A percentile compares a stretch with the other conserved stretches of the same genome.
Conservation (phyloP, 768 basidiomycete species). For the Suillus hirtellus region DNA sequence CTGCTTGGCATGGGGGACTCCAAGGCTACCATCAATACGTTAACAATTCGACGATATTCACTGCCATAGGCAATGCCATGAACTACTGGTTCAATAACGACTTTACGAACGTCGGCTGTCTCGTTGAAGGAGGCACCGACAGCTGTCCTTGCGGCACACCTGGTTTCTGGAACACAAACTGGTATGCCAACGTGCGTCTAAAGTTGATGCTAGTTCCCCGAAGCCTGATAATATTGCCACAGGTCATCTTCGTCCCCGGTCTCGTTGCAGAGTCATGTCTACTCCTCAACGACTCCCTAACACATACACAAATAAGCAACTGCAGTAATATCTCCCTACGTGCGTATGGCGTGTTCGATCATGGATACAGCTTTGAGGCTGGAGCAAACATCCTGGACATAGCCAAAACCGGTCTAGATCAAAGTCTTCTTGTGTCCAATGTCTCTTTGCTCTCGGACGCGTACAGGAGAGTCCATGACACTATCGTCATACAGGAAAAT, state of each 20-base stretch:
- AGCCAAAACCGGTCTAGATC: slow-evolving; percentile 60
- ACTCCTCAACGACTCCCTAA: slow-evolving; percentile 49
- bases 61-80: slow-evolving; percentile 52
- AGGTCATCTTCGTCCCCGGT: slow-evolving; percentile 63
- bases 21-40: slow-evolving; percentile 42
- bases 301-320: slow-evolving; percentile 39
- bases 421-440: slow-evolving; percentile 41
- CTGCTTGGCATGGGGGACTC: slow-evolving; percentile 57
- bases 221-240: not conserved
- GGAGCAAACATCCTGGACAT: slow-evolving; percentile 71
- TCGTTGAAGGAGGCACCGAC: slow-evolving; percentile 52
- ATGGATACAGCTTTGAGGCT: slow-evolving; percentile 48
- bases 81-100: slow-evolving; percentile 65
- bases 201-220: not conserved
- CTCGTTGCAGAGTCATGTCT: slow-evolving; percentile 59
- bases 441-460: slow-evolving; percentile 48
- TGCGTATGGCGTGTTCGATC: slow-evolving; percentile 49
- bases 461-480: slow-evolving; percentile 50
- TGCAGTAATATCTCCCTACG: slow-evolving; percentile 54
- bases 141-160: slow-evolving; percentile 58
- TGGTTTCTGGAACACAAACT: slow-evolving; percentile 61
- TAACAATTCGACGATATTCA: slow-evolving; percentile 40
- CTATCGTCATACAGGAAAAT: slow-evolving; percentile 48
- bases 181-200: slow-evolving; percentile 55
- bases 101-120: slow-evolving; percentile 52